These are phyloP conservation scores for Trypanosoma boissoni DNA, from an alignment of 208 protist species.

Conservation along the genomic window DNA sequence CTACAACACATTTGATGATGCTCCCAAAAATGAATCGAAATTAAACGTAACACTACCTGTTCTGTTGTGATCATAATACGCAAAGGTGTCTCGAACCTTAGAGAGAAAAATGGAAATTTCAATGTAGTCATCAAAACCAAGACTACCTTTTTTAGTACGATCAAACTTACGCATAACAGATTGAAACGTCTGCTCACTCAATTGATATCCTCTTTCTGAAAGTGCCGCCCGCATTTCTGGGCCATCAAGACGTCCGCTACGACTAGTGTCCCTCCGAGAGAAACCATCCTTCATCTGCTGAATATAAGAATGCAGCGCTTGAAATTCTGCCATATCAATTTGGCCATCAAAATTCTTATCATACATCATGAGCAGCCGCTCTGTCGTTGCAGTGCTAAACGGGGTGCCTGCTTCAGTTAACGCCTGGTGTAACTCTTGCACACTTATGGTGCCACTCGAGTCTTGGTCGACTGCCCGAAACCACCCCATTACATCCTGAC, in stretches of 20 bases:
- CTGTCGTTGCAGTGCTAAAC: slow-evolving; percentile 75
- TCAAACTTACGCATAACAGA: slow-evolving; percentile 86
- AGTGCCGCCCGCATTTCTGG: slow-evolving; percentile 71
- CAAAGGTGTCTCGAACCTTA: slow-evolving; percentile 65
- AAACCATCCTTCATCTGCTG: slow-evolving; percentile 71
- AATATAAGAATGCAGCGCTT: slow-evolving; percentile 74
- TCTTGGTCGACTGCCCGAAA: slow-evolving; percentile 80
- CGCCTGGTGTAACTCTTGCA: slow-evolving; percentile 70
- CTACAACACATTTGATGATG: slow-evolving; percentile 56
- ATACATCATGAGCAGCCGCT: slow-evolving; percentile 82
- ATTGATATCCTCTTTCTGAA: slow-evolving; percentile 38
- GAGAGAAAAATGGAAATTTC: slow-evolving; percentile 86
- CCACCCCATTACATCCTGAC: slow-evolving; percentile 58
- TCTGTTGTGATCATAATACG: slow-evolving; percentile 67
- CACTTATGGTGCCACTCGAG: slow-evolving; percentile 59
- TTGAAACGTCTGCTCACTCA: slow-evolving; percentile 77
- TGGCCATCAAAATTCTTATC: slow-evolving; percentile 63
- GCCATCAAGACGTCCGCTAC: slow-evolving; percentile 63
- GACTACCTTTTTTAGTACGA: slow-evolving; percentile 55
- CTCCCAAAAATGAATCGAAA: slow-evolving; percentile 68
- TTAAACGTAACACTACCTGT: slow-evolving; percentile 68
- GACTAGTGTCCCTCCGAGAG: slow-evolving; percentile 43
- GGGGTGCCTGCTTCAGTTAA: slow-evolving; percentile 48
- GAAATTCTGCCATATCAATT: slow-evolving; percentile 75
- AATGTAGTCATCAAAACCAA: slow-evolving; percentile 88